phyloP scores from a whole-genome alignment of 2,329 filamentous ascomycete species.

The Mycosphaerella arachidis region DNA sequence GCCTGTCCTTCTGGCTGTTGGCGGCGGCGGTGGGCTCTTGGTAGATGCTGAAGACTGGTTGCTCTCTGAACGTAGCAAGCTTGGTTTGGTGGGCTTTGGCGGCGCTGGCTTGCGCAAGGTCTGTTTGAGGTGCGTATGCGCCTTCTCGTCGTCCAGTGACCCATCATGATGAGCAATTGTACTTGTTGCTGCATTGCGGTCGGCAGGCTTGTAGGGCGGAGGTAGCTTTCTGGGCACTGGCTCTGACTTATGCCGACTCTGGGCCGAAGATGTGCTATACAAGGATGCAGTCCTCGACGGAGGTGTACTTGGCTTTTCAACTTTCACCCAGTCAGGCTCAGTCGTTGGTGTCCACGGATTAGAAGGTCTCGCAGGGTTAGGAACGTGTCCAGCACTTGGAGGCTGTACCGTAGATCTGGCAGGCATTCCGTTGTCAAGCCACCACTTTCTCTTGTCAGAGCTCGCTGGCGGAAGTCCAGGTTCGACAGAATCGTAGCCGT shows the following conservation, averaged over 20 bases:
- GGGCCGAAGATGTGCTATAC: slow-evolving; percentile 14
- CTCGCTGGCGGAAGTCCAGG: slow-evolving; percentile 65
- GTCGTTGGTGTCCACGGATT: slow-evolving; percentile 75
- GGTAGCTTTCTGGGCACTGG: slow-evolving; percentile 18
- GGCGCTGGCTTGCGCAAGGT: slow-evolving; percentile 34
- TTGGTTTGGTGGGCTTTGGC: slow-evolving; percentile 34
- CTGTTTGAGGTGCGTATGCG: slow-evolving; percentile 20
- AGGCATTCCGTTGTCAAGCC: slow-evolving; percentile 62
- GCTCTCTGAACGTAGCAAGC: slow-evolving; percentile 27
- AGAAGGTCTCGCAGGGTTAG: slow-evolving; percentile 68
- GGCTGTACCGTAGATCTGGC: slow-evolving; percentile 68
- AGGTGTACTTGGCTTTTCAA: slow-evolving; percentile 31
- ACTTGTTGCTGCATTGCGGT: slow-evolving; percentile 2
- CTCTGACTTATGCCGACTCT: slow-evolving; percentile 3
- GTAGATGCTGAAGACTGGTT: slow-evolving; percentile 18
- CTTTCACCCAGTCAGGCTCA: slow-evolving; percentile 77
- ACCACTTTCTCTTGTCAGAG: slow-evolving; percentile 61
- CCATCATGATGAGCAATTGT: slow-evolving; percentile 10
- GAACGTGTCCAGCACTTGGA: slow-evolving; percentile 57
- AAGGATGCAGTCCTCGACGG: slow-evolving; percentile 20
- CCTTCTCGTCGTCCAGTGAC: slow-evolving; percentile 5
- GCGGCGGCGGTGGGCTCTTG: slow-evolving; percentile 19
- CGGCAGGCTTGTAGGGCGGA: slow-evolving; percentile 9
- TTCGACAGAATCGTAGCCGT: slow-evolving; percentile 77
- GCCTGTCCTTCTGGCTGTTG: slow-evolving; percentile 20